Conservation (phyloP, 257 asterid genomes). For the Gentiana straminea region DNA sequence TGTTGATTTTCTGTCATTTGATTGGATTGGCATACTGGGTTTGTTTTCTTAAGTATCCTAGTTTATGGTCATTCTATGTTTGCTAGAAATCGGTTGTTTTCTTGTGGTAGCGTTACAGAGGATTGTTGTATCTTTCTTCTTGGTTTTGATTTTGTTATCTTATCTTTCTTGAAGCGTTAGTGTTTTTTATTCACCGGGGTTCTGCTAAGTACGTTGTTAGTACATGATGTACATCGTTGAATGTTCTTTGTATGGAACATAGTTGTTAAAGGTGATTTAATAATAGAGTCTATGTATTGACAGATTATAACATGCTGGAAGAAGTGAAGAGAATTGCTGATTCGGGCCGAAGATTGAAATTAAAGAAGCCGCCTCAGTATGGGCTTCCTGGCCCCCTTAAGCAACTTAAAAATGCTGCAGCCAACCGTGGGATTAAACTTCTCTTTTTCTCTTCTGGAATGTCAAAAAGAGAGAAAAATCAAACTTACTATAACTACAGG, state of each 20-base stretch:
- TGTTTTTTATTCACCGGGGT: no score
- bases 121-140: no score
- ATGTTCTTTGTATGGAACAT: background rate
- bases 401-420: conserved; percentile 57
- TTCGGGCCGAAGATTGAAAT: conserved; percentile 62
- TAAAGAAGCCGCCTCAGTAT: conserved; percentile 25
- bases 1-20: background rate
- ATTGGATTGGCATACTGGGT: no score
- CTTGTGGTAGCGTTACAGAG: background rate
- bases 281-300: conserved; percentile 1
- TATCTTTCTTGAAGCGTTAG: background rate
- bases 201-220: no score
- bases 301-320: conserved; percentile 84
- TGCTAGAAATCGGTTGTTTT: background rate
- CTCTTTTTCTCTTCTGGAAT: conserved; percentile 56
- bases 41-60: no score
- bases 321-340: conserved; percentile 87
- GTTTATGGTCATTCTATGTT: background rate
- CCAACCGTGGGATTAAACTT: conserved; percentile 43
- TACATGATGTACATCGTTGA: no score
- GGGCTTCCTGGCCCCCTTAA: conserved; percentile 50
- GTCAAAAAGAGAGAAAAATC: conserved; percentile 61
- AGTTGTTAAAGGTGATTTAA: background rate
- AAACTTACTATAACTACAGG: conserved; percentile 46
- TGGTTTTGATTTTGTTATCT: no score